Base-by-base conservation (phyloP, 2,329 filamentous ascomycete genomes). In the Cladosporium sp. region DNA sequence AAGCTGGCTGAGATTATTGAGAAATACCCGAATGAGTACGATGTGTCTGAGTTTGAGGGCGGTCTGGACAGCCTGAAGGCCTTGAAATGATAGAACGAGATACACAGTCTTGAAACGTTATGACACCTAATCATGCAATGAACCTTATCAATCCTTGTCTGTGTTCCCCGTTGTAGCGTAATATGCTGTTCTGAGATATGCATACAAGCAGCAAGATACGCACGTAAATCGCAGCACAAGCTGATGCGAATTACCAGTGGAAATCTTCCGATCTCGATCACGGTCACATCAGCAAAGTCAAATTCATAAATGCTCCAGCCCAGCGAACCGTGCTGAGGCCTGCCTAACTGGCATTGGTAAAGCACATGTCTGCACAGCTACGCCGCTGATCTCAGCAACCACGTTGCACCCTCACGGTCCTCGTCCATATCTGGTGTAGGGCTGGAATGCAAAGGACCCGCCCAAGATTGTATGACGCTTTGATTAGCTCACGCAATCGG, bases 1-100 rank as follows among this genome's bases (percentile, higher is more conserved):
- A 86, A 93, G 79, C 81, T 98, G 73, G 91, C 83, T 75, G 84
- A 86, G n/a, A 85, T 97, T 61, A 75, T 99, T 60, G 88, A 94
- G 71, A 88, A 85, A 72, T 99, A 98, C 80, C 93, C 94, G 0
- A 88, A 91, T 40, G 95, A 99, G 82, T 99, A 99, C 78, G 93
- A 98, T 78, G 75, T 95, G 57, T 84, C 83, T 18, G 87, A 89
- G 70, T 92, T 87, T 78, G 91, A 96, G 69, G 91, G 87, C 3
- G 93, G 92, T 0, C 83, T 88, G 66, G 84, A 86, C 52, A 89
- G 87, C 18, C 74, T 93, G 75, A 83, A 72, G 21, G 62, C 61
- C 10, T 11, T 63, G 26, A 40, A 62, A 33, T 29, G 65, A 67
- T 57, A 61, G 55, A 58, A 18, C 46, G 23, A 28, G 53, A 65